Evolutionary conservation across 805 yeast species (phyloP), one percentile per base, ranked within the genome.

Genomic region (Pichia exigua): DNA sequence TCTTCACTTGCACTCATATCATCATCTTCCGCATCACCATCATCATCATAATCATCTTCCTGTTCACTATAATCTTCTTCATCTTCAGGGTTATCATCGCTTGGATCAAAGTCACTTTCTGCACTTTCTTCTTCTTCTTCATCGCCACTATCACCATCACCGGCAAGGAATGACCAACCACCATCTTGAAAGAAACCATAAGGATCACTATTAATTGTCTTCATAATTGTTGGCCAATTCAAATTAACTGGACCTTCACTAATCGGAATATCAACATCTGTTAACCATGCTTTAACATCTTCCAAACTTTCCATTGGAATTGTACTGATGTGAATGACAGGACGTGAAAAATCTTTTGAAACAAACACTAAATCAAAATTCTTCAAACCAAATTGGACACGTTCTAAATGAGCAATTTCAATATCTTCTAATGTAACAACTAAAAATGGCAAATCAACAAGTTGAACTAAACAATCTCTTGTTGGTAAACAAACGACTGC

Each of bases 361-460:
- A 94, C 91, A 68, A 94, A 90, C n/a, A 94, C 99, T 67, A 94
- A 70, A 73, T 94, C 99, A 61, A 94, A 94, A 71, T 94, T 94
- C 73, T 90, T 90, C 64, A 94, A 78, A 2, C 99, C 99, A 68
- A 94, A 94, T 69, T 90, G 96, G 42, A 94, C 96, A 75, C 99
- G 86, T 76, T 94, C 99, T 62, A 94, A 74, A 69, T 92, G 96
- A 13, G 96, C 96, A 52, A 94, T 75, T 72, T 94, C 99, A 53
- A 94, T 87, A 61, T 94, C 98, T 55, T 82, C 89, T 58, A 94
- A 74, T 4, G 96, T 88, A 30, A 94, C 83, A 41, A 92, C 98
- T 66, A 91, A 73, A 65, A 91, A 94, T 47, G 99, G 99, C 6
- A 97, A 92, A 64, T 94, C 99, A 54, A 90, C 79, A 56, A 94